Evolutionary conservation across 2,329 filamentous ascomycete species (phyloP).

Genomic region (Arthrobotrys sinensis): DNA sequence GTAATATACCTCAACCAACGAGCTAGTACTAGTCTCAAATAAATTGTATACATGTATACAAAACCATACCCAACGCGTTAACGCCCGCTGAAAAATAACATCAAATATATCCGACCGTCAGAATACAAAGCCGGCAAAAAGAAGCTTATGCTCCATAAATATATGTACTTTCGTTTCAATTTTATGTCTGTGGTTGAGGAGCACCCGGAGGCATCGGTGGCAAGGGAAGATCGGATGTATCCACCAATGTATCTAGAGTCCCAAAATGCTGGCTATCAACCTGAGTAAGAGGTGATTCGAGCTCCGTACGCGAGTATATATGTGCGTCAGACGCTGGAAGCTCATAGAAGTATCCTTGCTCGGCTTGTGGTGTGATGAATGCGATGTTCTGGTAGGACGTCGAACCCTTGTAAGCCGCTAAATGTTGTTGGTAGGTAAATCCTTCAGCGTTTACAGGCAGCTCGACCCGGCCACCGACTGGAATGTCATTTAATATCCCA

Average conservation of each 20-base stretch:
- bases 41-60: no score
- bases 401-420: background rate
- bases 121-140: no score
- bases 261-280: background rate
- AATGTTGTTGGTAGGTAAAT: background rate
- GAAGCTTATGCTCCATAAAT: no score
- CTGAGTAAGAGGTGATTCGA: background rate
- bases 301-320: background rate
- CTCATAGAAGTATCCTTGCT: background rate
- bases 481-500: background rate
- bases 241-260: background rate
- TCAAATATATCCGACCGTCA: no score
- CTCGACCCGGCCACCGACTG: slow-evolving; percentile 8
- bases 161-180: background rate
- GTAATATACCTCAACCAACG: no score
- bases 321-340: background rate
- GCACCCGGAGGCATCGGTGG: background rate
- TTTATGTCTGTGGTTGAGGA: background rate
- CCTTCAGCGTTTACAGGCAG: background rate
- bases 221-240: background rate
- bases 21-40: no score
- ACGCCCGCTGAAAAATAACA: no score
- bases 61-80: no score
- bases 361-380: background rate
- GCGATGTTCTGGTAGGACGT: background rate